Evolutionary conservation across 176 grass and related monocot genomes (phyloP).

Genomic region (Neostapfia colusana): DNA sequence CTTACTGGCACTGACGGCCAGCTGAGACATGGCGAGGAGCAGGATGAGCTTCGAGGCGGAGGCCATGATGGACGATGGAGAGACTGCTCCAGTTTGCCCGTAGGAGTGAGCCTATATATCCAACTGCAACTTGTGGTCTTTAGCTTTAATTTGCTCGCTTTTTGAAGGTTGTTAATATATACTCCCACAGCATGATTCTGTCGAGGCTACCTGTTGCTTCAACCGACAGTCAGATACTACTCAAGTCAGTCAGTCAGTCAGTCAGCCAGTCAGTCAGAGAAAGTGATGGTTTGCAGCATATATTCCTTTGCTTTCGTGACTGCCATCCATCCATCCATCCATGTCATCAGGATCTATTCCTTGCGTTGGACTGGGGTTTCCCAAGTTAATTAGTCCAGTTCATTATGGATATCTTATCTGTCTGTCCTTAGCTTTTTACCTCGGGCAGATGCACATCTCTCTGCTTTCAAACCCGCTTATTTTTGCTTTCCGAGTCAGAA

Average conservation of each 20-base stretch:
- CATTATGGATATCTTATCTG: not conserved
- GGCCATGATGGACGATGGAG: not conserved
- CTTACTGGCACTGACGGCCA: not conserved
- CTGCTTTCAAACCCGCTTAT: too few species aligned
- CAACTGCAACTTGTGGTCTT: not conserved
- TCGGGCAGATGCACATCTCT: too few species aligned
- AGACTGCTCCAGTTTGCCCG: too few species aligned
- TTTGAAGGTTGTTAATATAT: not conserved
- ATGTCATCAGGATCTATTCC: conserved; percentile 52
- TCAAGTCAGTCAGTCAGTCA: not conserved
- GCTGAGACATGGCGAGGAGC: conserved; percentile 28
- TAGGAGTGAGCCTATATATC: not conserved
- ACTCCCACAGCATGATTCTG: not conserved
- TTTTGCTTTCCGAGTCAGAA: conserved; percentile 28
- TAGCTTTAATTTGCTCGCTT: not conserved
- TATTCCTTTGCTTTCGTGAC: conserved; percentile 25
- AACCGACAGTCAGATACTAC: not conserved
- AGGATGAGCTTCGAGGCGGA: not conserved
- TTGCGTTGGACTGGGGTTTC: conserved; percentile 70
- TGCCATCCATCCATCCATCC: conserved; percentile 34
- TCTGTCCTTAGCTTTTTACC: not conserved
- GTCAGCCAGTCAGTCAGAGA: too few species aligned
- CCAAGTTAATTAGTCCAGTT: not conserved
- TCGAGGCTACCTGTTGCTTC: not conserved
- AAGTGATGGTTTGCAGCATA: conserved; percentile 23